Evolutionary conservation across 129 eudicot genomes (phyloP), one percentile per base, ranked within the genome.

Genomic region (Chrysanthemum makinoi): DNA sequence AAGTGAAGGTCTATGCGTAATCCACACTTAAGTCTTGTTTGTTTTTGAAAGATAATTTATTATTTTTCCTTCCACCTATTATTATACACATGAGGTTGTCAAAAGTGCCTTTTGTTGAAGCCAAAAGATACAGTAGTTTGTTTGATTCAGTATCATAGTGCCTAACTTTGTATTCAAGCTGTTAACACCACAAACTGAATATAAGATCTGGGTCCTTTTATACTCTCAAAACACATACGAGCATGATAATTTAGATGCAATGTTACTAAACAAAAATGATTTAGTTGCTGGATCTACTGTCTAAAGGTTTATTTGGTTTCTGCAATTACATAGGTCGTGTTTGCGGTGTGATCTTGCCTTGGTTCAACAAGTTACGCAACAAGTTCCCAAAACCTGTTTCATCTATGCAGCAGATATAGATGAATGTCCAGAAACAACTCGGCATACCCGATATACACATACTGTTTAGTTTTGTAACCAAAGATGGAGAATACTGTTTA

Each of bases 321-420:
- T 20, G 63, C 9, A 65, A 49, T 73, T 44, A 39, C 83, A 87
- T 91, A 91, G 85, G 87, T 46, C 80, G 83, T 13, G 95, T 83
- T 47, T 90, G 97, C 81, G 81, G 83, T 58, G 81, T 79, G 77
- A 81, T 86, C 69, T 75, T 86, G 24, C 89, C 87, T 18, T 72
- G 76, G 39, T 90, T 84, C 64, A 70, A 79, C 68, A 61, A 79
- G 72, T 61, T 88, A 35, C 86, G 88, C 72, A 80, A 79, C 73
- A 83, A 80, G 80, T 88, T 86, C 75, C 88, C 83, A 1, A 86
- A 82, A 77, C 82, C 85, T 0, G 67, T 79, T 9, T 88, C 60
- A 72, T 88, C 6, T 91, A 88, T 58, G 92, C 97, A 26, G 90
- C 96, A 26, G 93, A 91, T 54, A 86, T 91, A 50, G 87, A 91